Conservation (phyloP, 2,329 filamentous ascomycete species). For the Aspergillaceae sp. region DNA sequence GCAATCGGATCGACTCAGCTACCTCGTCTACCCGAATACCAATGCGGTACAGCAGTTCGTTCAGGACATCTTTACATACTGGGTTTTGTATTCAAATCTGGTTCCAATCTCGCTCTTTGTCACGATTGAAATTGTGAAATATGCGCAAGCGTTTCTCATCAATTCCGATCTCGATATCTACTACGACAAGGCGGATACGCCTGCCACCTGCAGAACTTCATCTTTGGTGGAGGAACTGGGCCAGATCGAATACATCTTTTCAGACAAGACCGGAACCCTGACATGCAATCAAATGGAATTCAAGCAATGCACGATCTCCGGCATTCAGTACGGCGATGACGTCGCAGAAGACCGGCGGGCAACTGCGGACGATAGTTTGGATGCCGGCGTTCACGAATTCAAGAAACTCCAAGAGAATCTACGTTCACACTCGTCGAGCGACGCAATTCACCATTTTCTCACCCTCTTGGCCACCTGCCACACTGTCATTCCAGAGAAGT, state of each 20-base stretch:
- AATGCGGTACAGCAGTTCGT: conserved; percentile 74
- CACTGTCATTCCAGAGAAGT: conserved; percentile 89
- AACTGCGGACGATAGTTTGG: conserved; percentile 66
- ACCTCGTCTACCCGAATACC: conserved; percentile 60
- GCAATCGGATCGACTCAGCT: conserved; percentile 54
- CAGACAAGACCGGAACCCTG: conserved; percentile 91
- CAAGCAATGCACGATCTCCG: conserved; percentile 85
- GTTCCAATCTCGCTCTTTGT: conserved; percentile 98
- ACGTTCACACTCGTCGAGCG: conserved; percentile 48
- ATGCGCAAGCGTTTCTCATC: conserved; percentile 95
- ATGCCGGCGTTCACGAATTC: conserved; percentile 77
- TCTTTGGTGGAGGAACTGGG: conserved; percentile 94
- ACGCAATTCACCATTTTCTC: conserved; percentile 75
- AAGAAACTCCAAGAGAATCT: conserved; percentile 64
- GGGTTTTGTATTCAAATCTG: conserved; percentile 93
- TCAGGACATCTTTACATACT: conserved; percentile 93
- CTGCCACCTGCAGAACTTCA: conserved; percentile 90
- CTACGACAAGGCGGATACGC: conserved; percentile 88
- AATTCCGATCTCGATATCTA: conserved; percentile 98
- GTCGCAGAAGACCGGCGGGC: conserved; percentile 84
- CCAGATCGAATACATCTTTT: conserved; percentile 98
- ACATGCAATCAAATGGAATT: conserved; percentile 99
- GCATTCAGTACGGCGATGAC: conserved; percentile 87
- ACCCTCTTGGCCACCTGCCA: conserved; percentile 83
- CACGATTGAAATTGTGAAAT: conserved; percentile 95